Percentiles rank a stretch among this genome's conserved stretches.
These are phyloP conservation scores for Fusarium pilosicola DNA, from an alignment of 2,329 filamentous ascomycete species.

Conservation along the genomic window DNA sequence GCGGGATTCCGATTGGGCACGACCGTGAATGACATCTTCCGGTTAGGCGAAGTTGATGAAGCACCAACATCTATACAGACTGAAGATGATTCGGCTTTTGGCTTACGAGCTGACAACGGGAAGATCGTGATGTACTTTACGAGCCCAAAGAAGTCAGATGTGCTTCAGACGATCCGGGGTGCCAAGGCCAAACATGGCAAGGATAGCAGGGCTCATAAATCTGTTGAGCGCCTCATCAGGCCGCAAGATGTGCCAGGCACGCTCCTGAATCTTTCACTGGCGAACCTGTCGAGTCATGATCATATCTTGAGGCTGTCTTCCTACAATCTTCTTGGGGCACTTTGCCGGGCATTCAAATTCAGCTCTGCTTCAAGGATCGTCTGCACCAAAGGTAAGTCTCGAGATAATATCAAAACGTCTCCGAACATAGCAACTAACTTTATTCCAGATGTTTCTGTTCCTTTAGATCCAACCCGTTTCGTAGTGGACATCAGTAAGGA, in stretches of 20 bases:
- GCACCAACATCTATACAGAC: constrained; percentile 71
- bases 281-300: constrained; percentile 72
- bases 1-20: constrained; percentile 69
- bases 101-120: constrained; percentile 73
- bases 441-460: constrained; percentile 67
- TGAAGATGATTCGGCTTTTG: constrained; percentile 75
- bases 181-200: constrained; percentile 74
- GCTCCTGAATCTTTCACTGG: constrained; percentile 72
- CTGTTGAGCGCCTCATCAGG: constrained; percentile 71
- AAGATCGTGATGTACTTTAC: constrained; percentile 79
- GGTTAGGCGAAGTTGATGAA: constrained; percentile 74
- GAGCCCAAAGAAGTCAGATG: constrained; percentile 70
- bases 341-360: constrained; percentile 76
- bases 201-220: constrained; percentile 68
- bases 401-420: neutral
- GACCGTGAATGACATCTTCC: constrained; percentile 76
- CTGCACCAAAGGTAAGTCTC: constrained; percentile 65
- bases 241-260: constrained; percentile 78
- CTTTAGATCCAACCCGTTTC: constrained; percentile 70
- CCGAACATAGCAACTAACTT: neutral
- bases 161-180: constrained; percentile 70
- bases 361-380: constrained; percentile 69
- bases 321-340: constrained; percentile 73
- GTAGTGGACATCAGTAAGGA: constrained; percentile 73
- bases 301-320: constrained; percentile 69